Conservation (phyloP, 1,284 basidiomycete genomes). For the Fomitopsis pinicola region DNA sequence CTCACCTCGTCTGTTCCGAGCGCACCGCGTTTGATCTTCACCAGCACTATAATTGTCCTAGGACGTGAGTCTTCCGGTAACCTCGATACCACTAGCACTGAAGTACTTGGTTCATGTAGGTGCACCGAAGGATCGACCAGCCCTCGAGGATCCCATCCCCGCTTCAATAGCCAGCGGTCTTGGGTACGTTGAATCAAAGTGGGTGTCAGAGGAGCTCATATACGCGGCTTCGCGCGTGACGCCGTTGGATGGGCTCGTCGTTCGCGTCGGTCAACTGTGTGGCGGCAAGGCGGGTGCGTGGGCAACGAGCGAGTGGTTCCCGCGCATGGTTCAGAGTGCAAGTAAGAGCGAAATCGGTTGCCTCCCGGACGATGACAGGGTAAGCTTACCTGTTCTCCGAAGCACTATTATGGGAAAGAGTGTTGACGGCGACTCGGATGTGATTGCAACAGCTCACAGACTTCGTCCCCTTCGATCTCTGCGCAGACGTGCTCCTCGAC, state of each 20-base stretch:
- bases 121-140: not conserved
- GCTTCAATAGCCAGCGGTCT: conserved; percentile 23
- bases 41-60: not conserved
- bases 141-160: not conserved
- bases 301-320: conserved; percentile 38
- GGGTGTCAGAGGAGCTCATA: conserved; percentile 32
- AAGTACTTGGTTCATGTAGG: not conserved
- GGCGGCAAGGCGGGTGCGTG: conserved; percentile 30
- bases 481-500: conserved; percentile 18
- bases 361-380: conserved; percentile 23
- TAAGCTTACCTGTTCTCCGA: conserved; percentile 21
- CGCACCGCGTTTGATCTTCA: not conserved
- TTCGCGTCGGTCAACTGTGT: conserved; percentile 41
- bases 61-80: not conserved
- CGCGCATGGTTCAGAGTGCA: conserved; percentile 34
- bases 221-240: conserved; percentile 16
- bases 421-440: not conserved
- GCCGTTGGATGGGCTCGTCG: conserved; percentile 25
- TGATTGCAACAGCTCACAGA: conserved; percentile 10
- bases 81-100: not conserved
- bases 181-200: conserved; percentile 38
- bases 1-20: not conserved
- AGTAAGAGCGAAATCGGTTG: conserved; percentile 16
- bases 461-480: conserved; percentile 23
- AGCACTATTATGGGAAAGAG: not conserved